Conservation (phyloP, 805 yeast species). For the Kuraishia piskuri region DNA sequence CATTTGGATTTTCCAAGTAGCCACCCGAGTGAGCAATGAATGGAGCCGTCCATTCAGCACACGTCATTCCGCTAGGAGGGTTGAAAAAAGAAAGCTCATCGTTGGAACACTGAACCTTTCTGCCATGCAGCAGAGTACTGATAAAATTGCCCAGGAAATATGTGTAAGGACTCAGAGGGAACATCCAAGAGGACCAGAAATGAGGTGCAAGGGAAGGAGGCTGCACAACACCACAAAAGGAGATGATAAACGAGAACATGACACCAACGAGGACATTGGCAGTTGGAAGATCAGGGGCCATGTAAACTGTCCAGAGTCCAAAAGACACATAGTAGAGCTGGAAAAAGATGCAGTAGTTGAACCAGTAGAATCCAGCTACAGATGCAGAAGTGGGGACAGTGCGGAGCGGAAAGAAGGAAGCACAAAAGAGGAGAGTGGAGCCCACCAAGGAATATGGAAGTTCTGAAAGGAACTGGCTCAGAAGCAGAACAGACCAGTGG, state of each 20-base stretch:
- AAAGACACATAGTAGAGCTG: slow-evolving; percentile 38
- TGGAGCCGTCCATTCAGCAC: slow-evolving; percentile 41
- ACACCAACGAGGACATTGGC: slow-evolving; percentile 57
- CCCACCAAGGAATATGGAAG: slow-evolving; percentile 42
- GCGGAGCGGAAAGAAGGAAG: slow-evolving; percentile 4
- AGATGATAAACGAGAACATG: slow-evolving; percentile 45
- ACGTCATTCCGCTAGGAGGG: slow-evolving; percentile 50
- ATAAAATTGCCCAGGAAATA: slow-evolving; percentile 53
- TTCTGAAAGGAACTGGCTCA: slow-evolving; percentile 43
- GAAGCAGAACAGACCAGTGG: slow-evolving; percentile 49
- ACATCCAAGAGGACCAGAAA: slow-evolving; percentile 74
- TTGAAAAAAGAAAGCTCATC: slow-evolving; percentile 40
- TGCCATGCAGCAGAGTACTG: slow-evolving; percentile 37
- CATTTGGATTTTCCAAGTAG: slow-evolving; percentile 27
- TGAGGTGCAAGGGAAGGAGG: slow-evolving; percentile 55
- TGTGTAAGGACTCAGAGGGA: slow-evolving; percentile 64
- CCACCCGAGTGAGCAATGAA: slow-evolving; percentile 37
- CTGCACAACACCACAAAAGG: slow-evolving; percentile 67
- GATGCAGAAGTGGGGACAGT: slow-evolving; percentile 24
- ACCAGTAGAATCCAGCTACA: slow-evolving; percentile 40
- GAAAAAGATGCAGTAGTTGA: slow-evolving; percentile 26
- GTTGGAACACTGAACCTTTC: slow-evolving; percentile 38
- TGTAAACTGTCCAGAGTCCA: slow-evolving; percentile 45
- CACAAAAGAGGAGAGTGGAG: slow-evolving; percentile 25
- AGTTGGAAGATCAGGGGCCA: slow-evolving; percentile 58